Conservation (phyloP, 2,329 filamentous ascomycete species). For the Acrocalymma vagum region DNA sequence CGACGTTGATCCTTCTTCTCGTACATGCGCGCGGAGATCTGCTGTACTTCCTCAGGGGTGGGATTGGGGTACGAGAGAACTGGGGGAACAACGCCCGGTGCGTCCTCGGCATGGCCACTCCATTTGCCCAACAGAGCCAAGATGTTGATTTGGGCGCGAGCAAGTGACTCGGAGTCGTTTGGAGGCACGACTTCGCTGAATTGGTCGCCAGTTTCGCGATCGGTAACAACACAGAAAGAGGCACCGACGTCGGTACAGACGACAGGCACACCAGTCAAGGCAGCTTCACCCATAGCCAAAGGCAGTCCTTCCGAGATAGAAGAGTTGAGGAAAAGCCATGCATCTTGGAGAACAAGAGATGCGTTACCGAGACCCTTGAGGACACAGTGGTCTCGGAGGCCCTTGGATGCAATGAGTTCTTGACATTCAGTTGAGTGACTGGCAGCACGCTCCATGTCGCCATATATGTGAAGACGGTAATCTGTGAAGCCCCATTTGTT, state of each 20-base stretch:
- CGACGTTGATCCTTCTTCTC: conserved; percentile 63
- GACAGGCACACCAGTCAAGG: conserved; percentile 62
- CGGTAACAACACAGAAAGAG: conserved; percentile 61
- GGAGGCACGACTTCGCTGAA: conserved; percentile 70
- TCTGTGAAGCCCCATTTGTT: conserved; percentile 70
- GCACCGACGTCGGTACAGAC: conserved; percentile 65
- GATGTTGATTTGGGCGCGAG: conserved; percentile 67
- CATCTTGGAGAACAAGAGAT: conserved; percentile 48
- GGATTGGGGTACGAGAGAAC: conserved; percentile 56
- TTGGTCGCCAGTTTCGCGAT: conserved; percentile 52
- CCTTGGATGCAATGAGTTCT: conserved; percentile 63
- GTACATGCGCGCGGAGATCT: conserved; percentile 65
- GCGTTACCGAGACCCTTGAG: conserved; percentile 65
- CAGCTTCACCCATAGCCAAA: conserved; percentile 63
- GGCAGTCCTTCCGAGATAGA: conserved; percentile 64
- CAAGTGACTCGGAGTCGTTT: conserved; percentile 67
- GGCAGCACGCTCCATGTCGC: conserved; percentile 69
- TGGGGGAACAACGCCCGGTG: conserved; percentile 43
- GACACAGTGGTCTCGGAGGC: conserved; percentile 57
- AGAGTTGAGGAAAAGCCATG: conserved; percentile 59
- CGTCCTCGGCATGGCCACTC: conserved; percentile 64
- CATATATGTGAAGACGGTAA: conserved; percentile 69
- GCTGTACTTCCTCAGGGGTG: conserved; percentile 58
- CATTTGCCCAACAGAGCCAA: conserved; percentile 69
- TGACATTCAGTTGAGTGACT: conserved; percentile 66